Percentiles rank a stretch among this genome's conserved stretches.
phyloP scores from a whole-genome alignment of 202 grass and related monocot species.

The Zoysia matrella region DNA sequence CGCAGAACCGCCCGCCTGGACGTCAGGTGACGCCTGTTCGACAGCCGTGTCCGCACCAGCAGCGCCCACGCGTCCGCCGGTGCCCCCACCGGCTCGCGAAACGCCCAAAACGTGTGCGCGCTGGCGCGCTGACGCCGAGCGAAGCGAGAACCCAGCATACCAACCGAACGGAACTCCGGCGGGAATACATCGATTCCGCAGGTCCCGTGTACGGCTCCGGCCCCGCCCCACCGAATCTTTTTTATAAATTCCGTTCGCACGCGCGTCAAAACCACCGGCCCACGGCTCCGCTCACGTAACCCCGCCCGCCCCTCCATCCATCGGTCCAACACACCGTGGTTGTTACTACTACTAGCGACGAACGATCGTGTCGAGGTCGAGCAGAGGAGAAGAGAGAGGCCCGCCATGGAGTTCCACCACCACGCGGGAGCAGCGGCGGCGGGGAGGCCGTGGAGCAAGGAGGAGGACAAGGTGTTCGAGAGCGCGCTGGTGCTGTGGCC shows the following conservation, averaged over 20 bases:
- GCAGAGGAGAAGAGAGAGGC: background rate
- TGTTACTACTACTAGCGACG: background rate
- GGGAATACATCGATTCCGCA: no score
- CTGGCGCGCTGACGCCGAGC: no score
- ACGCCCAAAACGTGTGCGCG: no score
- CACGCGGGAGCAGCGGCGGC: background rate
- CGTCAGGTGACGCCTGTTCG: no score
- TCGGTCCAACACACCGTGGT: background rate
- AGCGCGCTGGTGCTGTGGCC: conserved; percentile 67
- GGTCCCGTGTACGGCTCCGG: background rate
- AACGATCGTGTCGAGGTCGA: conserved; percentile 6
- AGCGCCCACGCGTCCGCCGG: no score
- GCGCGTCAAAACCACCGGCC: conserved; percentile 21
- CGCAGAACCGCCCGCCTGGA: no score
- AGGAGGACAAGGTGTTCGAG: conserved; percentile 96
- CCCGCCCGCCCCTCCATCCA: background rate
- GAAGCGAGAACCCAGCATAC: no score
- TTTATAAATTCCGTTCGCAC: conserved; percentile 40
- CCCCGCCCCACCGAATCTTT: conserved; percentile 2
- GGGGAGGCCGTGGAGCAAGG: conserved; percentile 60
- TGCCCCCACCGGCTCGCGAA: no score
- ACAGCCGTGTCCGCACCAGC: no score
- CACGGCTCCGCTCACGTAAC: conserved; percentile 40
- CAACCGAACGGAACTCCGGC: no score
- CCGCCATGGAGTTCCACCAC: conserved; percentile 37